A percentile compares a stretch with the other conserved stretches of the same genome.
Conservation (phyloP, 2,329 filamentous ascomycete genomes). For the Fusarium ambrosium region DNA sequence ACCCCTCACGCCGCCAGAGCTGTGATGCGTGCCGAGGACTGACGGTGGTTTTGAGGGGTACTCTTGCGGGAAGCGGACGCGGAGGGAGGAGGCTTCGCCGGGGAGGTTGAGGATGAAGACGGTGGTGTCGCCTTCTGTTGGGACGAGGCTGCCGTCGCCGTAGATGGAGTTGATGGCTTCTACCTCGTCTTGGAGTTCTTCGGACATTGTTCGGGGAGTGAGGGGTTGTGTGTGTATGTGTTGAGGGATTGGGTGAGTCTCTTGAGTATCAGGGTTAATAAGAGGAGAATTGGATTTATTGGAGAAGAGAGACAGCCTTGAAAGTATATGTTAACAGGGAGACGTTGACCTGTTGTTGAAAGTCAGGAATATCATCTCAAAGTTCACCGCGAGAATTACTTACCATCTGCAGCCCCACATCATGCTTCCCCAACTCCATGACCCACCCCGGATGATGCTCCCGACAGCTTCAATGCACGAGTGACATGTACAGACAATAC, state of each 20-base stretch:
- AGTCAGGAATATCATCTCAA: slow-evolving; percentile 16
- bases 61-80: slow-evolving; percentile 75
- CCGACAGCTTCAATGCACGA: background rate
- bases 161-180: slow-evolving; percentile 90
- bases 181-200: slow-evolving; percentile 78
- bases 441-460: slow-evolving; percentile 22
- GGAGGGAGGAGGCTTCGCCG: slow-evolving; percentile 69
- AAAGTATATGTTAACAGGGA: background rate
- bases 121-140: slow-evolving; percentile 50
- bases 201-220: slow-evolving; percentile 59
- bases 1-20: slow-evolving; percentile 79
- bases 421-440: slow-evolving; percentile 15
- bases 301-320: background rate
- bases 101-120: slow-evolving; percentile 77
- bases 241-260: background rate
- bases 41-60: slow-evolving; percentile 83
- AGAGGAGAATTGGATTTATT: background rate
- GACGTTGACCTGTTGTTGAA: background rate
- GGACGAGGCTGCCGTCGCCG: slow-evolving; percentile 72
- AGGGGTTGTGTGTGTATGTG: slow-evolving; percentile 8
- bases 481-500: background rate
- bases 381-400: slow-evolving; percentile 18
- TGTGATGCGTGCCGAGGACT: slow-evolving; percentile 85
- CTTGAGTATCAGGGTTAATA: background rate
- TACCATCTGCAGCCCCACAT: slow-evolving; percentile 40